Base-by-base conservation (phyloP, 345 rosid genomes). In the Schrenkiella parvula region DNA sequence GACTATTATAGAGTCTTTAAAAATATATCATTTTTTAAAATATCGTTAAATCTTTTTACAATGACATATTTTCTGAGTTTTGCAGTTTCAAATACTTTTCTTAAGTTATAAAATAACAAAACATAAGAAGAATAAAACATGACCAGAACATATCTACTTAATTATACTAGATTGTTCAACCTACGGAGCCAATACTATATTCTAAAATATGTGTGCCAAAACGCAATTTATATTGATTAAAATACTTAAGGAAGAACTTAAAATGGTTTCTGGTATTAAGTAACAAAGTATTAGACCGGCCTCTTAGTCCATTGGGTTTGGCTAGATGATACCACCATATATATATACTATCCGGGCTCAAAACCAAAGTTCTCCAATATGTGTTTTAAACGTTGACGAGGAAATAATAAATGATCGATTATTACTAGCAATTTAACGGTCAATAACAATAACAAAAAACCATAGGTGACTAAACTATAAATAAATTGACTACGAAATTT, bases 271-370 rank as follows among this genome's bases (percentile, higher is more conserved):
- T 37, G 46, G 19, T 64, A n/a, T 6, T 31, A 46, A 12, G 14
- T 12, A 29, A 46, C 18, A 46, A 46, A 12, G 19, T 46, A 34
- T 15, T 22, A 6, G 46, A 57, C 23, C 21, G 46, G 35, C 21
- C 58, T 65, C 38, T 32, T 64, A 19, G 5, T 47, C 22, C 34
- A 47, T n/a, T 64, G 69, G 69, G 54, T 44, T 63, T 63, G 26
- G 11, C 7, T 0, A 15, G 50, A 41, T n/a, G 23, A 39, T 23
- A 9, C 8, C 65, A 28, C 3, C 29, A 44, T 17, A n/a, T n/a
- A n/a, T n/a, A n/a, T n/a, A n/a, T n/a, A n/a, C n/a, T n/a, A n/a
- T n/a, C n/a, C 0, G 17, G 68, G 44, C 57, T 18, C 8, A 32
- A 47, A 64, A 32, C 14, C 55, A 46, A 46, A 29, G 55, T 26